phyloP scores from a whole-genome alignment of 805 yeast genomes.

The Saturnispora gosingensis region DNA sequence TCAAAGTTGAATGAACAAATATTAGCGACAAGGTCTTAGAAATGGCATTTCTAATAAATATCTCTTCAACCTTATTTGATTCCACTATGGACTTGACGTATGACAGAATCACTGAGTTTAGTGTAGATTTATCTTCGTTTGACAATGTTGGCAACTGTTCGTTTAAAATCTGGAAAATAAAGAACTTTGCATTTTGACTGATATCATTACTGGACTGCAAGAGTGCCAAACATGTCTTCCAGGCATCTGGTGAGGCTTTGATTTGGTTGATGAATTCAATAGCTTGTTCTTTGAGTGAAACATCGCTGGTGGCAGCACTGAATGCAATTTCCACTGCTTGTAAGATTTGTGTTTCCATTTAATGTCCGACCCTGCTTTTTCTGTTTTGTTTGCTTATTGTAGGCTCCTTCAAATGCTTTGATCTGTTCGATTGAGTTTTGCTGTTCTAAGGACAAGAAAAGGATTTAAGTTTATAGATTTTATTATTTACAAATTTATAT shows the following conservation, averaged over 20 bases:
- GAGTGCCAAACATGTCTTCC: constrained; percentile 45
- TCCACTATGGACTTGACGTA: constrained; percentile 29
- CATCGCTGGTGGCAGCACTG: constrained; percentile 51
- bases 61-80: constrained; percentile 27
- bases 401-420: neutral
- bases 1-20: constrained; percentile 39
- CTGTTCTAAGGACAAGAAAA: neutral
- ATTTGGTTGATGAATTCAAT: constrained; percentile 43
- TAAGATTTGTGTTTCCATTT: constrained; percentile 52
- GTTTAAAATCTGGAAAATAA: constrained; percentile 61
- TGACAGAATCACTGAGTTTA: constrained; percentile 41
- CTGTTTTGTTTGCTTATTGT: neutral
- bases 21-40: constrained; percentile 46
- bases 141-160: constrained; percentile 38
- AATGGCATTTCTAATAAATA: constrained; percentile 44
- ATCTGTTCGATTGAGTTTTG: neutral
- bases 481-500: no score
- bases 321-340: constrained; percentile 84
- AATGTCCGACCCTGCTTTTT: neutral
- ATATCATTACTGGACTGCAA: constrained; percentile 18
- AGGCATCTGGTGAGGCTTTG: constrained; percentile 46
- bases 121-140: constrained; percentile 35
- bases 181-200: constrained; percentile 52
- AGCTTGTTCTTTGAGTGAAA: constrained; percentile 52
- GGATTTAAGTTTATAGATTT: neutral